A percentile compares a stretch with the other conserved stretches of the same genome.
These are phyloP conservation scores for Trypanosoma theileri DNA, from an alignment of 208 protist genomes.

Conservation along the genomic window DNA sequence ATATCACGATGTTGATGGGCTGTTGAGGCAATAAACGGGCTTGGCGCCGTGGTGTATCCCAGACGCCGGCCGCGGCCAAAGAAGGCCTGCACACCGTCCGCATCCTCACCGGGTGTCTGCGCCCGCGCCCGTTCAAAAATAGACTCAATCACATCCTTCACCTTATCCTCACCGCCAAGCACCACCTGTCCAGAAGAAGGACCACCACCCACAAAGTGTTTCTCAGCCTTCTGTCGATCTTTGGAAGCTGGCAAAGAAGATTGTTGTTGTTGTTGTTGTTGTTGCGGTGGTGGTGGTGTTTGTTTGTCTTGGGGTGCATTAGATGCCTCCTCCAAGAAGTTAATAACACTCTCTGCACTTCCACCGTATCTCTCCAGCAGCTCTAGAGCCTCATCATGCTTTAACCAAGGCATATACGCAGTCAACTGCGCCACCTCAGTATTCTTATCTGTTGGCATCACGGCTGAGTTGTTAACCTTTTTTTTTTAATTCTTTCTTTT, in stretches of 20 bases:
- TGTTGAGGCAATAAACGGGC: constrained; percentile 64
- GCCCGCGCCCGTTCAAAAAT: constrained; percentile 32
- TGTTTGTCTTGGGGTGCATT: no score
- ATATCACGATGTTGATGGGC: constrained; percentile 47
- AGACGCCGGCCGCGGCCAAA: constrained; percentile 71
- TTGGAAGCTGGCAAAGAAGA: not conserved
- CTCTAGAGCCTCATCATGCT: constrained; percentile 20
- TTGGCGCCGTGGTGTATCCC: constrained; percentile 64
- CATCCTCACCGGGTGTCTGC: constrained; percentile 1
- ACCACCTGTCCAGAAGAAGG: constrained; percentile 60
- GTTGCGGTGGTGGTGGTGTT: not conserved
- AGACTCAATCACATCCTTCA: constrained; percentile 26
- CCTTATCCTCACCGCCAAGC: constrained; percentile 31
- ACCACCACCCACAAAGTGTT: constrained; percentile 59
- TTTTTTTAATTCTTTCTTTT: not conserved
- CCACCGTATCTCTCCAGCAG: constrained; percentile 15
- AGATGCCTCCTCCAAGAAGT: not conserved
- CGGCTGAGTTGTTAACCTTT: not conserved
- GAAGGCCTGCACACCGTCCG: constrained; percentile 45
- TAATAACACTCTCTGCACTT: constrained; percentile 10
- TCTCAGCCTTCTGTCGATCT: constrained; percentile 23
- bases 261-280: not conserved
- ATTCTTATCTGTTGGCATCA: constrained; percentile 4
- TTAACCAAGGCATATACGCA: constrained; percentile 16
- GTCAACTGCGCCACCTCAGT: constrained; percentile 8